phyloP scores from a whole-genome alignment of 768 basidiomycete genomes.

The Panellus pusillus region DNA sequence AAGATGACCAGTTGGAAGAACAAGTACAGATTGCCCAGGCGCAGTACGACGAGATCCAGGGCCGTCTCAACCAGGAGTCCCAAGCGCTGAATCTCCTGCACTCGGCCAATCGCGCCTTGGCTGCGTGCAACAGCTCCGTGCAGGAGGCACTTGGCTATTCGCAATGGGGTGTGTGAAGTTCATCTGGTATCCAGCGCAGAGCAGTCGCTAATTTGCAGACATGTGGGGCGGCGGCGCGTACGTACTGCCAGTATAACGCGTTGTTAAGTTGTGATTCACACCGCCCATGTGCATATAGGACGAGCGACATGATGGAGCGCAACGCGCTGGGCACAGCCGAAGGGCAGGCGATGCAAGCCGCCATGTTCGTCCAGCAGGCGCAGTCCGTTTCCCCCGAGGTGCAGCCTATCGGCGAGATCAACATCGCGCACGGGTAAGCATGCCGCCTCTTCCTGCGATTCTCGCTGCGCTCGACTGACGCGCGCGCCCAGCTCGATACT shows the following conservation, averaged over 20 bases:
- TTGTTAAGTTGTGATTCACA: too few relatives aligned
- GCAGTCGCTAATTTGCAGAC: slow-evolving; percentile 30
- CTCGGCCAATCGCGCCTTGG: slow-evolving; percentile 37
- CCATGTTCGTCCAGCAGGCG: slow-evolving; percentile 40
- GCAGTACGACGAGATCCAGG: slow-evolving; percentile 37
- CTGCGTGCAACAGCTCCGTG: slow-evolving; percentile 31
- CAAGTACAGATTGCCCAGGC: slow-evolving; percentile 33
- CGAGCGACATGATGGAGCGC: slow-evolving; percentile 44
- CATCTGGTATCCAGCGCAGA: background rate
- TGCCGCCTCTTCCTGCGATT: background rate
- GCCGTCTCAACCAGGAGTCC: slow-evolving; percentile 37
- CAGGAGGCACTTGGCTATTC: slow-evolving; percentile 41
- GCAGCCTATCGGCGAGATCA: slow-evolving; percentile 36
- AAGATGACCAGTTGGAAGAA: slow-evolving; percentile 45
- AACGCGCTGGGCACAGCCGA: slow-evolving; percentile 39
- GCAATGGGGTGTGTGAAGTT: slow-evolving; percentile 33
- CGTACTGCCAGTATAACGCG: slow-evolving; percentile 5
- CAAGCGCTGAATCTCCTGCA: slow-evolving; percentile 40
- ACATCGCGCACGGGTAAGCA: slow-evolving; percentile 40
- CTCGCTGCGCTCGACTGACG: background rate
- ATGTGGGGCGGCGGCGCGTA: slow-evolving; percentile 43
- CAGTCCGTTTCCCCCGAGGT: slow-evolving; percentile 35
- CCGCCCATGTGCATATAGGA: slow-evolving; percentile 26
- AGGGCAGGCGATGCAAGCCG: slow-evolving; percentile 34
- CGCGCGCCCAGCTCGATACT: slow-evolving; percentile 33